phyloP scores from a whole-genome alignment of 73 alveolate genomes.

The Paramecium sonneborni region DNA sequence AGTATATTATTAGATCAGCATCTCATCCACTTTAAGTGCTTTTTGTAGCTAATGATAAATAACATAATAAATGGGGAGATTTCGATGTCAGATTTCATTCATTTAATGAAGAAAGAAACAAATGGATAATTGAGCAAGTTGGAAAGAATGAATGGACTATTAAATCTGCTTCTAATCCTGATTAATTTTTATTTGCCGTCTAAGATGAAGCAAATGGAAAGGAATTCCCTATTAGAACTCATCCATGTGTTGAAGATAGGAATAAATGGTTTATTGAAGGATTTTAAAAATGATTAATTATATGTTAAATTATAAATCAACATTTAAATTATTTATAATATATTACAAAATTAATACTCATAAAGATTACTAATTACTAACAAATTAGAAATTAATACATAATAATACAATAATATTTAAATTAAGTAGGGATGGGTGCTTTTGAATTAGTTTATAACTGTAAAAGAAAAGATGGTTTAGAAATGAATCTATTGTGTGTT shows the following conservation, averaged over 20 bases:
- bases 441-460: background rate
- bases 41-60: background rate
- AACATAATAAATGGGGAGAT: background rate
- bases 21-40: background rate
- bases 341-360: too few species aligned
- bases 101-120: background rate
- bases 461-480: background rate
- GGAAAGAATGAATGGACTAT: background rate
- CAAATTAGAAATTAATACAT: background rate
- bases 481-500: background rate
- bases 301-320: background rate
- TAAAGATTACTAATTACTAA: background rate
- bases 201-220: background rate
- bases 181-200: background rate
- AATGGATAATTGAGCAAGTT: background rate
- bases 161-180: background rate
- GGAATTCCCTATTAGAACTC: constrained; percentile 48
- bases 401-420: background rate
- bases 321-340: too few species aligned
- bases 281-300: background rate
- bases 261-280: constrained; percentile 32
- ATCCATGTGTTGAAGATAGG: constrained; percentile 43
- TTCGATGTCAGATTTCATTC: background rate
- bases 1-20: background rate
- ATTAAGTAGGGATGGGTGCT: background rate